Conservation (phyloP, 2,329 filamentous ascomycete genomes). For the Alternaria sp. region DNA sequence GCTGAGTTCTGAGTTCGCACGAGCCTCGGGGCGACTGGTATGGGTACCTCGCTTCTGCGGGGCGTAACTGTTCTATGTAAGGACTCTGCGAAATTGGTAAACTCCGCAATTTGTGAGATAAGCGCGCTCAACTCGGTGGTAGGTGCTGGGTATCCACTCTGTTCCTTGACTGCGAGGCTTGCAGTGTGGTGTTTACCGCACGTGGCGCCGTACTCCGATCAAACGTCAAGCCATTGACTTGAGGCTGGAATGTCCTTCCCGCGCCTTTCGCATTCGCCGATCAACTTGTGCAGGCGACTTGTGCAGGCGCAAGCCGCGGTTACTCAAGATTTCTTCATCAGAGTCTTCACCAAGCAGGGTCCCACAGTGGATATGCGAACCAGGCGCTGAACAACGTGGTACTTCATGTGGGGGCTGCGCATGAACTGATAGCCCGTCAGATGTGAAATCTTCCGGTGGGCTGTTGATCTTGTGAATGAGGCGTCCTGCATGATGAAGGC, state of each 20-base stretch:
- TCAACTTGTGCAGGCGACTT: background rate
- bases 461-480: background rate
- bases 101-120: slow-evolving; percentile 15
- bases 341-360: background rate
- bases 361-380: slow-evolving; percentile 6
- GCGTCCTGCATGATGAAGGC: slow-evolving; percentile 7
- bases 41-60: slow-evolving; percentile 2
- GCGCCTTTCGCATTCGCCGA: slow-evolving; percentile 1
- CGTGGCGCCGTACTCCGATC: slow-evolving; percentile 16
- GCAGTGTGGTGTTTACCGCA: slow-evolving; percentile 14
- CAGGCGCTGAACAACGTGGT: slow-evolving; percentile 11
- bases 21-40: background rate
- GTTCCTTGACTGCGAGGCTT: slow-evolving; percentile 10
- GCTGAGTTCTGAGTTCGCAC: slow-evolving; percentile 6
- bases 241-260: slow-evolving; percentile 6
- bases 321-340: slow-evolving; percentile 1
- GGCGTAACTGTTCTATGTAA: slow-evolving; percentile 3
- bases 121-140: slow-evolving; percentile 16
- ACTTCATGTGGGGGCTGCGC: slow-evolving; percentile 8
- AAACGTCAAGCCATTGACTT: slow-evolving; percentile 7
- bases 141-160: slow-evolving; percentile 4
- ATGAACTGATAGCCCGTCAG: slow-evolving; percentile 9
- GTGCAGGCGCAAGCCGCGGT: background rate
- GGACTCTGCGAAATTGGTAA: slow-evolving; percentile 1
- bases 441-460: slow-evolving; percentile 2